Conservation (phyloP, 2,329 filamentous ascomycete species). For the Fusarium nanum region DNA sequence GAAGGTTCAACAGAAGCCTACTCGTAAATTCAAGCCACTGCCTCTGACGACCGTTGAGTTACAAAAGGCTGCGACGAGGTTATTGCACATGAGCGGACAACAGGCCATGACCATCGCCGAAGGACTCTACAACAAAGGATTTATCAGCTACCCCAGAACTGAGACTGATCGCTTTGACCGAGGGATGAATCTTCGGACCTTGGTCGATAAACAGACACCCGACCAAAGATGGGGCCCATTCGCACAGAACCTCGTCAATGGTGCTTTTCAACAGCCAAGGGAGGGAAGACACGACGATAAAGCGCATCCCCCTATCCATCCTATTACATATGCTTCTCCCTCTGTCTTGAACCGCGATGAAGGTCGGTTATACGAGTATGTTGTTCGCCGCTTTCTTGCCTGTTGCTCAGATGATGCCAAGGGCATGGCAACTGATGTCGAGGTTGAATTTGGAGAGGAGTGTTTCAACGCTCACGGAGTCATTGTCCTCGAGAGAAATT, state of each 20-base stretch:
- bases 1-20: constrained; percentile 90
- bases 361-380: constrained; percentile 88
- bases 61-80: constrained; percentile 92
- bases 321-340: constrained; percentile 83
- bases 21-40: constrained; percentile 92
- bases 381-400: constrained; percentile 89
- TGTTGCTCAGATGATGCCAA: constrained; percentile 96
- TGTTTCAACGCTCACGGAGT: constrained; percentile 85
- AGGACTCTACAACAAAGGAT: constrained; percentile 89
- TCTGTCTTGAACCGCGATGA: constrained; percentile 74
- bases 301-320: constrained; percentile 96
- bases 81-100: constrained; percentile 91
- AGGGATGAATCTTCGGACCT: constrained; percentile 82
- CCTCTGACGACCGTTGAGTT: constrained; percentile 95
- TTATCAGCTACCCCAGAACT: constrained; percentile 96
- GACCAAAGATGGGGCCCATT: constrained; percentile 83
- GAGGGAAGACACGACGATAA: constrained; percentile 92
- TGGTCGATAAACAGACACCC: constrained; percentile 86
- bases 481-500: constrained; percentile 88
- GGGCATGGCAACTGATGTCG: constrained; percentile 85
- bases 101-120: constrained; percentile 91
- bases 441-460: constrained; percentile 86
- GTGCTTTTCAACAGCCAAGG: constrained; percentile 83
- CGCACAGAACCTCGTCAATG: constrained; percentile 78
- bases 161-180: constrained; percentile 96